Evolutionary conservation across 108 stramenopile genomes (phyloP).

Genomic region (Mediolabrus comicus): DNA sequence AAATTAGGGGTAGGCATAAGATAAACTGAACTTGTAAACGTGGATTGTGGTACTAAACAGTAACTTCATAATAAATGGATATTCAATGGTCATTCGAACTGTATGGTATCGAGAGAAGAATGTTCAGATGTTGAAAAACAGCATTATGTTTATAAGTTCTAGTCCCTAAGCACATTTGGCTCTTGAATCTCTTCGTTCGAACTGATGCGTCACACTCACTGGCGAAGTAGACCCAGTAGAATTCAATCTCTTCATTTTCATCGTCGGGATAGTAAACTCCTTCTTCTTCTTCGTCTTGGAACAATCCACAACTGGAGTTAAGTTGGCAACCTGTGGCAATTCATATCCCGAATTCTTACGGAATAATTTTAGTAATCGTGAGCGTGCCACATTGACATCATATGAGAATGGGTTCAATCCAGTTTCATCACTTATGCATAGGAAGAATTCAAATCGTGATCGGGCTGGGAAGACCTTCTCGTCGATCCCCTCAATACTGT

Average conservation of each 20-base stretch:
- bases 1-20: too few species aligned
- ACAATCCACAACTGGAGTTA: slow-evolving; percentile 2
- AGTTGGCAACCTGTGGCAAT: slow-evolving; percentile 19
- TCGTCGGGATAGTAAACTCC: not conserved
- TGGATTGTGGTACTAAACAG: too few species aligned
- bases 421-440: not conserved
- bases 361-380: slow-evolving; percentile 7
- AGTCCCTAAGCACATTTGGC: not conserved
- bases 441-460: slow-evolving; percentile 5
- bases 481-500: slow-evolving; percentile 35
- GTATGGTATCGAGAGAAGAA: too few species aligned
- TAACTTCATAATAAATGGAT: too few species aligned
- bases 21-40: too few species aligned
- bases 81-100: too few species aligned
- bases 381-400: slow-evolving; percentile 12
- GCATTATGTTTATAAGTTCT: too few species aligned
- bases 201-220: not conserved
- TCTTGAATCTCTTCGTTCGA: not conserved
- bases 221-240: not conserved
- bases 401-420: slow-evolving; percentile 12
- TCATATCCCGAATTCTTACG: slow-evolving; percentile 9
- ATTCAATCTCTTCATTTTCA: not conserved
- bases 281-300: too few species aligned
- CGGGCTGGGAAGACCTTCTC: slow-evolving; percentile 4
- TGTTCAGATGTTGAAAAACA: too few species aligned